Percentiles rank a stretch among this genome's conserved stretches.
phyloP scores from a whole-genome alignment of 169 alveolate species.

The Cryptosporidium tyzzeri region DNA sequence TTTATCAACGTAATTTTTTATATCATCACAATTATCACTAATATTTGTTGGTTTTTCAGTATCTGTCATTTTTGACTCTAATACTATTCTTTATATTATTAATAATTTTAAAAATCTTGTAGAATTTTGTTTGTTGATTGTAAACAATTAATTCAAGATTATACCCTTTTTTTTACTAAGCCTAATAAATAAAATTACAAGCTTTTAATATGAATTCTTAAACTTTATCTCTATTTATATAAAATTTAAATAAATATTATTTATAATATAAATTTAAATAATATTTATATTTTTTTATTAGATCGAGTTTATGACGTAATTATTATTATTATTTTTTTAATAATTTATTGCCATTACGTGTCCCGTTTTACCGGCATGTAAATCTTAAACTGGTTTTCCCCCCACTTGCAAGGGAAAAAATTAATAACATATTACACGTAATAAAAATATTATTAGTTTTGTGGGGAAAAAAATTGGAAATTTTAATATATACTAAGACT shows the following conservation, averaged over 20 bases:
- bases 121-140: no score
- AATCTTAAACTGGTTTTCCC: constrained; percentile 49
- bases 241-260: no score
- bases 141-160: background rate
- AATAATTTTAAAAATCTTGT: background rate
- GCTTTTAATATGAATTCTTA: no score
- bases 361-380: constrained; percentile 76
- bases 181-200: background rate
- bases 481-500: no score
- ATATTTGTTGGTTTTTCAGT: background rate
- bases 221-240: no score
- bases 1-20: constrained; percentile 19
- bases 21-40: constrained; percentile 42
- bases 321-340: background rate
- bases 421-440: background rate
- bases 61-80: background rate
- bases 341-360: constrained; percentile 48
- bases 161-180: background rate
- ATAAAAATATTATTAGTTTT: background rate
- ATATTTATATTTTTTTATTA: background rate
- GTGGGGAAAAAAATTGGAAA: no score
- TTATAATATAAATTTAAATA: no score
- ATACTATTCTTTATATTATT: background rate
- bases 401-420: constrained; percentile 22
- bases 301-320: constrained; percentile 15